A percentile compares a stretch with the other conserved stretches of the same genome.
These are phyloP conservation scores for Populus pruinosa DNA, from an alignment of 345 rosid genomes.

Conservation along the genomic window DNA sequence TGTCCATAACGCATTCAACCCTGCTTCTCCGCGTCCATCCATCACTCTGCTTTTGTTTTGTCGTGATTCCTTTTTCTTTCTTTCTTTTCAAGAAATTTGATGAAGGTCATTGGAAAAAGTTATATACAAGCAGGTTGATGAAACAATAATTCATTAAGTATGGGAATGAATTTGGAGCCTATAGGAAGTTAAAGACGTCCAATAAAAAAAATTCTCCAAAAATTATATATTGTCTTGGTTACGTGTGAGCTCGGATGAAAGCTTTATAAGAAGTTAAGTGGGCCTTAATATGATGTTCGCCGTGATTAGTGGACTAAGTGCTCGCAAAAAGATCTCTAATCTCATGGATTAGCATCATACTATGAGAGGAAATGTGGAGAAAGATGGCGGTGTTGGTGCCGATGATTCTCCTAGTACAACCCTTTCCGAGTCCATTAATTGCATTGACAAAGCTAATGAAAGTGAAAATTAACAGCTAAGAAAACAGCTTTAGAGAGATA, in stretches of 20 bases:
- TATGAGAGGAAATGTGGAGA: background rate
- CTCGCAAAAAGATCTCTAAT: background rate
- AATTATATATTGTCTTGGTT: background rate
- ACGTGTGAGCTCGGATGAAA: background rate
- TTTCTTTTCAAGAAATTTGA: background rate
- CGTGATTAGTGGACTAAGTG: conserved; percentile 18
- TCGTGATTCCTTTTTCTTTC: background rate
- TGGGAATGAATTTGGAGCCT: background rate
- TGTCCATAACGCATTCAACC: background rate
- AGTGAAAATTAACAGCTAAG: background rate
- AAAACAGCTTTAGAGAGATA: background rate
- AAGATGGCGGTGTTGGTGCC: background rate
- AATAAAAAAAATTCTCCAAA: background rate
- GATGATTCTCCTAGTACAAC: background rate
- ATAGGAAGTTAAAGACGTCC: background rate
- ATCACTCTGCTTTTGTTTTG: background rate
- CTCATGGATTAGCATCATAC: background rate
- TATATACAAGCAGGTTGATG: background rate
- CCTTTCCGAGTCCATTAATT: background rate
- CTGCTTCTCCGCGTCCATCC: background rate
- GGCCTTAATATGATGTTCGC: background rate
- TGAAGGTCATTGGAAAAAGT: background rate
- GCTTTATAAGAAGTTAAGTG: background rate
- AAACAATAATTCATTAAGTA: background rate
- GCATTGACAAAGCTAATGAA: background rate